phyloP scores from a whole-genome alignment of 208 protist genomes.

The Lotmaria passim region DNA sequence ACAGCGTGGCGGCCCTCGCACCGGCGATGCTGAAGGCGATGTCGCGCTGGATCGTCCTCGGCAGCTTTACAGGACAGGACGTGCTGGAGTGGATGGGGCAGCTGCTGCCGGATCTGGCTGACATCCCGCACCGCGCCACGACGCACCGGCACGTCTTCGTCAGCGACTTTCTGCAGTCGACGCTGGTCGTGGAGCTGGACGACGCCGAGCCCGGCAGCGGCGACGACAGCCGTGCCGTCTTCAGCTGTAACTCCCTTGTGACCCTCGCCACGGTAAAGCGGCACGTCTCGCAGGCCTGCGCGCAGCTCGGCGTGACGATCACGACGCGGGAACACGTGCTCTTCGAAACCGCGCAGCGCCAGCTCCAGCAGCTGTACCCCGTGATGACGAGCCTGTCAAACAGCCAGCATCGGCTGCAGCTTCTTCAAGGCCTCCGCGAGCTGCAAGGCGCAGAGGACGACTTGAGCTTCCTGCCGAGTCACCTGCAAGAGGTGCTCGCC shows the following conservation, averaged over 20 bases:
- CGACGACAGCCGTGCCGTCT: conserved; percentile 35
- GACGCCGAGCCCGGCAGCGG: conserved; percentile 21
- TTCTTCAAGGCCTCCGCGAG: conserved; percentile 73
- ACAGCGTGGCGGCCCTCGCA: conserved; percentile 28
- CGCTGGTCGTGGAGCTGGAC: conserved; percentile 49
- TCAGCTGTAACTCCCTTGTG: conserved; percentile 61
- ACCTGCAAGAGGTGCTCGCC: conserved; percentile 52
- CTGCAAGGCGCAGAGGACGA: conserved; percentile 60
- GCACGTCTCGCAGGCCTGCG: conserved; percentile 30
- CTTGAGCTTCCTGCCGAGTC: conserved; percentile 47
- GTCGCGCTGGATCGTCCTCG: conserved; percentile 58
- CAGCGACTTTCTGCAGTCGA: conserved; percentile 53
- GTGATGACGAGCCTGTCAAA: conserved; percentile 47
- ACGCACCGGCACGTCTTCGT: conserved; percentile 46
- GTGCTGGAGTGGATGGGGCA: conserved; percentile 67
- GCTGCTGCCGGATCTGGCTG: conserved; percentile 61
- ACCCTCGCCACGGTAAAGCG: conserved; percentile 51
- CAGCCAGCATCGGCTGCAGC: conserved; percentile 31
- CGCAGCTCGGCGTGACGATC: conserved; percentile 33
- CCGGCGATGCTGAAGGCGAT: conserved; percentile 35
- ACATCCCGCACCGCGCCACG: conserved; percentile 43
- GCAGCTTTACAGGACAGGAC: conserved; percentile 49
- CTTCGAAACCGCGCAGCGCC: conserved; percentile 42
- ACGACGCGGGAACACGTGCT: conserved; percentile 48
- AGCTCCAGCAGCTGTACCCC: conserved; percentile 55